A percentile compares a stretch with the other conserved stretches of the same genome.
phyloP scores from a whole-genome alignment of 2,329 filamentous ascomycete genomes.

The Talaromyces sp. region DNA sequence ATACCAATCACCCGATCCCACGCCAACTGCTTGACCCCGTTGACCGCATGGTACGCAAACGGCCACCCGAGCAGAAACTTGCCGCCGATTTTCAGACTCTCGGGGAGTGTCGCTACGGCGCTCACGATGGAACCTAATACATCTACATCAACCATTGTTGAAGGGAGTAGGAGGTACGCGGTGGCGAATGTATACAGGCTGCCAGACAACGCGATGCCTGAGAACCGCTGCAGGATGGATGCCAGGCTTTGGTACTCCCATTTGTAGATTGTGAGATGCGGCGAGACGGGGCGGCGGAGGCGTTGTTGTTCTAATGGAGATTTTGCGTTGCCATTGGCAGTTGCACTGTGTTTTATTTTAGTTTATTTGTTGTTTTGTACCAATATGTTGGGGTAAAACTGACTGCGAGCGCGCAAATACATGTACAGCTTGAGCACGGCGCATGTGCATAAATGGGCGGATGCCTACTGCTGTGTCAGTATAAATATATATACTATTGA shows the following conservation, averaged over 20 bases:
- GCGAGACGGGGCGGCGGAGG: conserved; percentile 71
- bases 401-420: too few relatives aligned
- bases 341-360: too few relatives aligned
- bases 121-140: conserved; percentile 35
- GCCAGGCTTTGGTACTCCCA: conserved; percentile 79
- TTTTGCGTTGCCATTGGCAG: too few relatives aligned
- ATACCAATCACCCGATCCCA: conserved; percentile 63
- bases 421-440: too few relatives aligned
- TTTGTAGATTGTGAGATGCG: conserved; percentile 82
- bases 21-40: conserved; percentile 65
- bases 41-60: conserved; percentile 63
- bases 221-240: conserved; percentile 74
- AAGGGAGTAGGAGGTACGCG: conserved; percentile 75
- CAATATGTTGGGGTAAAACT: too few relatives aligned
- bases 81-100: conserved; percentile 51
- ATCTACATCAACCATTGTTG: conserved; percentile 40
- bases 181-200: conserved; percentile 72
- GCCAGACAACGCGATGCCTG: conserved; percentile 67
- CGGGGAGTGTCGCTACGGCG: conserved; percentile 56
- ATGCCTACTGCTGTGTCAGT: neutral
- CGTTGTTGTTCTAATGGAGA: conserved; percentile 60
- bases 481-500: neutral
- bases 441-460: neutral
- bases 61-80: conserved; percentile 59
- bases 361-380: too few relatives aligned